Conservation (phyloP, 2,329 filamentous ascomycete species). For the Nothopassalora personata region DNA sequence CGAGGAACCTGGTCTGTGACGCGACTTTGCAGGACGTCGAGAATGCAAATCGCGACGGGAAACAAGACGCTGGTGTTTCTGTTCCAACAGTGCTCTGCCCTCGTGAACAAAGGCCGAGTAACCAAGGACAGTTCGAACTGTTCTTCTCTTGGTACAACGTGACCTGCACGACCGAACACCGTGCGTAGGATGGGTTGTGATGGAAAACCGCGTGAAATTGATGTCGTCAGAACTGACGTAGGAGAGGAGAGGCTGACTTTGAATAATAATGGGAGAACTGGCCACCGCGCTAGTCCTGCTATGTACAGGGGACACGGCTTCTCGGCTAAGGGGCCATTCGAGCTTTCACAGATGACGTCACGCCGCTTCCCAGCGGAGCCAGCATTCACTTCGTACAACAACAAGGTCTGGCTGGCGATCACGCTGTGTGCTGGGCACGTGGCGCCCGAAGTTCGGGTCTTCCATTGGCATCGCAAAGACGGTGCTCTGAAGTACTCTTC, state of each 20-base stretch:
- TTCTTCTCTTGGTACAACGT: constrained; percentile 3
- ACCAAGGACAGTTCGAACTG: not conserved
- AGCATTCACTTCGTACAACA: not conserved
- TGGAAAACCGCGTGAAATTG: not conserved
- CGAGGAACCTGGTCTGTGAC: constrained; percentile 6
- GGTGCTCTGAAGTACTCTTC: not conserved
- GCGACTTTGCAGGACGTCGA: constrained; percentile 1
- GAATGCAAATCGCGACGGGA: constrained; percentile 2
- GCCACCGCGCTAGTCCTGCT: not conserved
- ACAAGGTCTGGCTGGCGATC: not conserved
- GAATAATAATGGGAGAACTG: not conserved
- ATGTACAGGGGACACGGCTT: not conserved
- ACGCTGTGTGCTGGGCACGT: not conserved
- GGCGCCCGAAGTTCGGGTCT: not conserved
- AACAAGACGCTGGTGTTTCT: not conserved
- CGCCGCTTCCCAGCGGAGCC: not conserved
- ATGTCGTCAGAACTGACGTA: not conserved
- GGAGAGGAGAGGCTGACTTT: not conserved
- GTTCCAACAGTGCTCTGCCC: not conserved
- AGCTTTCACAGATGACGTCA: not conserved
- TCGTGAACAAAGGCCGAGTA: not conserved
- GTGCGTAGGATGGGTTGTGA: not conserved
- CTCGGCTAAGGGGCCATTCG: not conserved
- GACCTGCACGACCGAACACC: constrained; percentile 4
- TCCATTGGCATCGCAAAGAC: not conserved